Evolutionary conservation across 2,329 filamentous ascomycete species (phyloP).

Genomic region (Dactylonectria macrodidyma): DNA sequence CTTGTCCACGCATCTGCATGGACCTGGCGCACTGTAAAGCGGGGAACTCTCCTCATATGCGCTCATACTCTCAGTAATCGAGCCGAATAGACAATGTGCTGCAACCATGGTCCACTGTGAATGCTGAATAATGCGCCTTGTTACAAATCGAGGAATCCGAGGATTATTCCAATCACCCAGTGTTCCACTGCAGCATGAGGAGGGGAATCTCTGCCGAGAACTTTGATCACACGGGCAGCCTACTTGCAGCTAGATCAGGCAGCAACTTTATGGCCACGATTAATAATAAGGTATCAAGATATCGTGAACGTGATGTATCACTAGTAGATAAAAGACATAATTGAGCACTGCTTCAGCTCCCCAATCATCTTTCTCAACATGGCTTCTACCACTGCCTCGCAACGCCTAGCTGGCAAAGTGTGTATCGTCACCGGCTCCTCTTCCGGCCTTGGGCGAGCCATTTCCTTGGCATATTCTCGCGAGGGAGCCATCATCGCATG

Average conservation of each 20-base stretch:
- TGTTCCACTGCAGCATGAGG: not conserved
- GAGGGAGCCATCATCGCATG: slow-evolving; percentile 61
- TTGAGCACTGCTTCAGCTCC: not conserved
- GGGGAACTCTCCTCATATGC: not conserved
- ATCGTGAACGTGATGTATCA: too few relatives aligned
- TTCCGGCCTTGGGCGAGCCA: slow-evolving; percentile 62
- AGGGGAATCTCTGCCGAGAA: slow-evolving; percentile 22
- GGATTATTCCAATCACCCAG: not conserved
- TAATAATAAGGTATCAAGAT: not conserved
- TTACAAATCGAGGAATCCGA: not conserved
- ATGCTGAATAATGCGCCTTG: not conserved
- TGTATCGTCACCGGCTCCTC: slow-evolving; percentile 63
- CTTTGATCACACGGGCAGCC: slow-evolving; percentile 11
- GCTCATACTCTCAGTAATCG: not conserved
- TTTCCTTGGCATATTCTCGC: slow-evolving; percentile 58
- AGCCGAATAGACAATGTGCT: not conserved
- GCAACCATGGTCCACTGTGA: not conserved
- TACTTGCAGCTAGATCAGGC: slow-evolving; percentile 8
- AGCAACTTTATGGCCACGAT: not conserved
- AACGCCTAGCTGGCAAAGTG: slow-evolving; percentile 46
- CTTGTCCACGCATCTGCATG: not conserved
- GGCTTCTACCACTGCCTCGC: not conserved
- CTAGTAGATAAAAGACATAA: not conserved
- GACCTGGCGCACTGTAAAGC: too few relatives aligned
- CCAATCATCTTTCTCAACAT: not conserved